phyloP scores from a whole-genome alignment of 306 rosid species.

The Dryas alaskensis region DNA sequence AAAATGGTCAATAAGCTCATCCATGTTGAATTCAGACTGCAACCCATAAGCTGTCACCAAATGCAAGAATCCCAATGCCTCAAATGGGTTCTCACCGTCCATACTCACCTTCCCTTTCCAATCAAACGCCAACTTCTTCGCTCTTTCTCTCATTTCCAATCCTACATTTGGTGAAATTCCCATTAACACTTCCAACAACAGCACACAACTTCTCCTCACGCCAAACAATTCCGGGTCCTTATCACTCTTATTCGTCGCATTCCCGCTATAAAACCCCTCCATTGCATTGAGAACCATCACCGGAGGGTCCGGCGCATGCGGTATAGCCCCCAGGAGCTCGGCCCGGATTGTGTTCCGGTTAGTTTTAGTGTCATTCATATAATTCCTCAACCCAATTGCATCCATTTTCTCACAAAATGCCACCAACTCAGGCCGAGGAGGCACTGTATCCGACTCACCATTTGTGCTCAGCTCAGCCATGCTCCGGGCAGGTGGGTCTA shows the following conservation, averaged over 20 bases:
- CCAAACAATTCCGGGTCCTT: conserved; percentile 30
- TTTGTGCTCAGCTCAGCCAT: neutral
- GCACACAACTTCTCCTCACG: conserved; percentile 48
- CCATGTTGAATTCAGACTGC: conserved; percentile 41
- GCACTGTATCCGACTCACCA: conserved; percentile 7
- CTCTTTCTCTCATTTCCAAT: conserved; percentile 42
- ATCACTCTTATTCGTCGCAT: conserved; percentile 9
- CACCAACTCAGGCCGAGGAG: conserved; percentile 43
- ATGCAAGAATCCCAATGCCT: conserved; percentile 57
- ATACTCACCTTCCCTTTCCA: conserved; percentile 46
- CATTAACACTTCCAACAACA: conserved; percentile 54
- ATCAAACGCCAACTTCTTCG: conserved; percentile 43
- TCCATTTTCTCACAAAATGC: conserved; percentile 59
- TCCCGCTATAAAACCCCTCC: conserved; percentile 43
- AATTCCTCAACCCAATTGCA: conserved; percentile 57
- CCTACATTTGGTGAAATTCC: conserved; percentile 35
- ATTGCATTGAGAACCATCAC: conserved; percentile 55
- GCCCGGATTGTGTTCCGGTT: conserved; percentile 35
- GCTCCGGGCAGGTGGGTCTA: conserved; percentile 15
- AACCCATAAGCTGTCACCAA: conserved; percentile 59
- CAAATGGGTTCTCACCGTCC: conserved; percentile 33
- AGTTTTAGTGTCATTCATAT: conserved; percentile 26
- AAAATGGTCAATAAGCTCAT: conserved; percentile 53
- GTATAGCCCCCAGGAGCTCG: conserved; percentile 54
- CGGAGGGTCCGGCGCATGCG: conserved; percentile 46